Base-by-base conservation (phyloP, 2,329 filamentous ascomycete genomes). In the Cryphonectria radicalis region DNA sequence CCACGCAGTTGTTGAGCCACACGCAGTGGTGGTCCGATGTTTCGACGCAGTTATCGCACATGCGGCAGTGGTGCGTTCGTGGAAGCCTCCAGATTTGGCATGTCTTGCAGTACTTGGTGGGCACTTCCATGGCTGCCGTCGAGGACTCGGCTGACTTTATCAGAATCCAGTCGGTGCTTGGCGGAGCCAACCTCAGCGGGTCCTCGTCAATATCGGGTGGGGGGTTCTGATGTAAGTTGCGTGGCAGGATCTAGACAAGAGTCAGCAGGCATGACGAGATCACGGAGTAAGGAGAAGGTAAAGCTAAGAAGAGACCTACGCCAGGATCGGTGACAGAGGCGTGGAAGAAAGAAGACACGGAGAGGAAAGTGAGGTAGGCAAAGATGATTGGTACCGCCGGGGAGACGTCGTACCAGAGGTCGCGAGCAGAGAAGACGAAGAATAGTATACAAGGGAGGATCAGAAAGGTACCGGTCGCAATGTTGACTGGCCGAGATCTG, bases 1-100 rank as follows among this genome's bases (percentile, higher is more conserved):
- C 96, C 66, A 99, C 92, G 75, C 96, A 99, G 80, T 99, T 99
- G 83, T 99, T 99, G 74, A 99, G 89, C 96, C 96, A 99, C 22
- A 98, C 95, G 78, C 96, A 99, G 82, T 99, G 96, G 78, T 99
- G 96, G 78, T 99, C 96, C 76, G 98, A 94, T 0, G 94, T 97
- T 81, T 99, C 96, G 72, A 99, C 89, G 80, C 96, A 99, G 80
- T 97, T 98, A 82, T 99, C 95, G 82, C 96, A 99, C 40, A 97
- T 88, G 70, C 96, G 93, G 82, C 96, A 99, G 82, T 99, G 96
- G 79, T 99, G 97, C 71, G 94, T 94, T 71, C 96, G 93, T 40
- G 95, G 95, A 50, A 96, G 96, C 2, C 96, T 92, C 96, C 96
- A 99, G 76, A 99, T 95, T 78, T 94, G 94, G 85, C 96, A 99